Base-by-base conservation (phyloP, 768 basidiomycete species). In the Suillus sp. region DNA sequence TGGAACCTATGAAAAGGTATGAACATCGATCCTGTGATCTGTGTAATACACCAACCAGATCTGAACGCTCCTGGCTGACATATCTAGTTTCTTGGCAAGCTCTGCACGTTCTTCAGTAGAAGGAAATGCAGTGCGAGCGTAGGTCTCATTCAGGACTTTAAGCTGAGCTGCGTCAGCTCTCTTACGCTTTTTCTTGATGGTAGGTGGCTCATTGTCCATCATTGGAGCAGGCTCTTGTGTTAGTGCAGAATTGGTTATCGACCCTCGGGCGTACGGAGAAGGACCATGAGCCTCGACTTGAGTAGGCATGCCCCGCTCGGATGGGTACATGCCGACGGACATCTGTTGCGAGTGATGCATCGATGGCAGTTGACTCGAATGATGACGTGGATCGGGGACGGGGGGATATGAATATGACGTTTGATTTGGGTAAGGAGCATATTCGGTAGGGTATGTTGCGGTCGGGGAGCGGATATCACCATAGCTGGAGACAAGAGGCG, bases 121-220 rank as follows among this genome's bases (percentile, higher is more conserved):
- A 25, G 92, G 92, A 69, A 94, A 94, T 20, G 92, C 91, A 3
- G 92, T 94, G 63, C 92, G 85, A 66, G 79, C 80, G 72, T 92
- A 94, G 0, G 87, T 88, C 71, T 90, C 89, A 72, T 92, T 93
- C 72, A 94, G 80, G 34, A 91, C 86, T 72, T 90, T 90, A 64
- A 93, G 79, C 69, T 94, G 92, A 45, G 83, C 82, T 16, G 90
- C 88, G 68, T 92, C 91, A 7, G 92, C 92, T 63, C 92, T 86
- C 80, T 91, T 92, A 74, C 92, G 85, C 77, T 93, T 93, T 81
- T 92, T 93, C 81, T 93, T 94, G 68, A 92, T 86, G 47, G 84
- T 79, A n/a, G 89, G 84, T 66, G 89, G 87, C 61, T 90, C 85
- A 38, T 79, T 72, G 42, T 81, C 75, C 71, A 76, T 68, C 69